Evolutionary conservation across 1,284 basidiomycete genomes (phyloP).

Genomic region (Tylopilus sp.): DNA sequence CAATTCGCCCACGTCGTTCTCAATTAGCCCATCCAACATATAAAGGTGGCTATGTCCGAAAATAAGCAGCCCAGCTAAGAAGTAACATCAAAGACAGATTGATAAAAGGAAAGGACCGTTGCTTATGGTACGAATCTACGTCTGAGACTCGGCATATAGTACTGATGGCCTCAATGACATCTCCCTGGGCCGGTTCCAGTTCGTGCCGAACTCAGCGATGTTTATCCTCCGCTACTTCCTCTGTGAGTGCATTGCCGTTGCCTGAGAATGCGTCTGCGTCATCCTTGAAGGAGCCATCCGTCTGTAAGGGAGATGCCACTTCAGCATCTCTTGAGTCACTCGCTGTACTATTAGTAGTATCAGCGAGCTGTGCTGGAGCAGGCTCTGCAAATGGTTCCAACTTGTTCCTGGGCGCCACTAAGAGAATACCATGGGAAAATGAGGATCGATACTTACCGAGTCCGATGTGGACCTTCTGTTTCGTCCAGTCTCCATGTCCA

Average conservation of each 20-base stretch:
- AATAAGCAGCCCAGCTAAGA: conserved; percentile 87
- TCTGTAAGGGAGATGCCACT: conserved; percentile 25
- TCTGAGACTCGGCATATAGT: conserved; percentile 90
- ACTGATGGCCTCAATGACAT: conserved; percentile 91
- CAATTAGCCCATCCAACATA: conserved; percentile 93
- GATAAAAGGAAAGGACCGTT: background rate
- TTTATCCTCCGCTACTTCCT: conserved; percentile 83
- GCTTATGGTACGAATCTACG: conserved; percentile 88
- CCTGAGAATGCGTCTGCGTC: conserved; percentile 25
- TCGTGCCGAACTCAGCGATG: conserved; percentile 85
- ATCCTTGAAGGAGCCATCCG: conserved; percentile 29
- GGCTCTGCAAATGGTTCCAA: conserved; percentile 69
- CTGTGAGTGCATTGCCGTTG: conserved; percentile 60
- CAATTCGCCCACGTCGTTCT: conserved; percentile 89
- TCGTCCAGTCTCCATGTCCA: conserved; percentile 85
- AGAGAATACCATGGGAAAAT: background rate
- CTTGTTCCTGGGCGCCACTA: conserved; percentile 66
- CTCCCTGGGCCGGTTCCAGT: conserved; percentile 89
- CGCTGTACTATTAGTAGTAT: background rate
- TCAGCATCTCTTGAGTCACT: conserved; percentile 25
- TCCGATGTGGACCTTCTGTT: conserved; percentile 89
- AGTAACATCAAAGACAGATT: conserved; percentile 3
- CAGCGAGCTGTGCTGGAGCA: conserved; percentile 4
- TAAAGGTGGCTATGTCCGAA: conserved; percentile 89
- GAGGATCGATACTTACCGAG: conserved; percentile 61